A percentile compares a stretch with the other conserved stretches of the same genome.
phyloP scores from a whole-genome alignment of 305 asterid species.

The Fraxinus platypoda region DNA sequence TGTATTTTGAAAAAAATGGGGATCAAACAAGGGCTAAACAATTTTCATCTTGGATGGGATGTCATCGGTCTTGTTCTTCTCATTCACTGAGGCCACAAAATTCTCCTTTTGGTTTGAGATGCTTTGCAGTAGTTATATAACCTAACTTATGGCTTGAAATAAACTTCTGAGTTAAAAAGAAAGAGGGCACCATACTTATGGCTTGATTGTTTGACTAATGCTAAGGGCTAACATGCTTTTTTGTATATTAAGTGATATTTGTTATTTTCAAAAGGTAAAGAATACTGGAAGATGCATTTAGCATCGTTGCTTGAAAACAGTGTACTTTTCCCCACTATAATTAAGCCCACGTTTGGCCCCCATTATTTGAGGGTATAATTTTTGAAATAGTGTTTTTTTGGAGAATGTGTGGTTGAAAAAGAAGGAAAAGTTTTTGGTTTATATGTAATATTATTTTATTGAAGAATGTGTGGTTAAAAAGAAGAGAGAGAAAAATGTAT shows the following conservation, averaged over 20 bases:
- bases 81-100: not conserved
- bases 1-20: too few species aligned
- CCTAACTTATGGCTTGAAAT: not conserved
- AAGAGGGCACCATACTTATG: not conserved
- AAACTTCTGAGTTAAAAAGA: not conserved
- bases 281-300: not conserved
- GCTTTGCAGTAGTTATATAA: conserved; percentile 5
- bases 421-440: too few species aligned
- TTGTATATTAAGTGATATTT: not conserved
- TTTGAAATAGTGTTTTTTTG: not conserved
- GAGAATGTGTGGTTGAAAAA: too few species aligned
- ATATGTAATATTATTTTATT: too few species aligned
- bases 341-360: not conserved
- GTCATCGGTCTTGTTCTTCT: conserved; percentile 4
- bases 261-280: not conserved
- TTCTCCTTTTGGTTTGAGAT: conserved; percentile 15
- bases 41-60: conserved; percentile 7
- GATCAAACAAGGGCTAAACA: not conserved
- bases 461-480: too few species aligned
- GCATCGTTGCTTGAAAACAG: not conserved
- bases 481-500: too few species aligned
- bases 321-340: not conserved
- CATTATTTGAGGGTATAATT: not conserved
- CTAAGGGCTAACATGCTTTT: not conserved
- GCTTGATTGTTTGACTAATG: not conserved